A percentile compares a stretch with the other conserved stretches of the same genome.
These are phyloP conservation scores for Yamadazyma akitaensis DNA, from an alignment of 805 yeast species.

Conservation along the genomic window DNA sequence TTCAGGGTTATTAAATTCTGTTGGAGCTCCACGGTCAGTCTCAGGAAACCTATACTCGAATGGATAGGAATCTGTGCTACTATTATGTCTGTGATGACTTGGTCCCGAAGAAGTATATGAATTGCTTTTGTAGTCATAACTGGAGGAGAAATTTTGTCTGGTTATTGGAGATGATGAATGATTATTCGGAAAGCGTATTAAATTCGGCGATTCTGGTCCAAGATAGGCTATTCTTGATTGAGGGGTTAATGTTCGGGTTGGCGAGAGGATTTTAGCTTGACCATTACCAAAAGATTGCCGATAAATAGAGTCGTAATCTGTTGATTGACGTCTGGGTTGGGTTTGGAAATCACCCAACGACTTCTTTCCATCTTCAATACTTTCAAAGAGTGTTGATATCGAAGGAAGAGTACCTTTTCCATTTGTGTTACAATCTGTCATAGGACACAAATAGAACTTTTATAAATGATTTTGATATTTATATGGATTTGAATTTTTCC, in stretches of 20 bases:
- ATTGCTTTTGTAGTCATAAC: background rate
- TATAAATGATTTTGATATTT: background rate
- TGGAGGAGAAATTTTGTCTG: background rate
- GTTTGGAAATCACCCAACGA: background rate
- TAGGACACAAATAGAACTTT: background rate
- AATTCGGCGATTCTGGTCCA: background rate
- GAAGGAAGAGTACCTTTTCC: background rate
- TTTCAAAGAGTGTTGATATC: background rate
- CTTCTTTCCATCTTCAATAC: background rate
- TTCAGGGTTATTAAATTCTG: background rate
- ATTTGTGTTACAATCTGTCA: background rate
- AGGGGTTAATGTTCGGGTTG: background rate
- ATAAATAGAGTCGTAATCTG: background rate
- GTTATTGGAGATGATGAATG: background rate
- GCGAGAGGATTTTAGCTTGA: background rate
- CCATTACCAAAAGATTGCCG: background rate
- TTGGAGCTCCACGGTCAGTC: background rate
- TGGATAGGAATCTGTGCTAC: background rate
- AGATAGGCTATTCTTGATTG: background rate
- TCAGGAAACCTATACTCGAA: conserved; percentile 1
- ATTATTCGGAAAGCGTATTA: background rate
- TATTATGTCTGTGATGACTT: background rate
- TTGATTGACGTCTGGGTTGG: background rate
- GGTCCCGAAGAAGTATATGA: background rate
- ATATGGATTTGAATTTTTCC: background rate